These are phyloP conservation scores for Aspergillus pseudoviridinutans DNA, from an alignment of 2,329 filamentous ascomycete genomes.

Conservation along the genomic window DNA sequence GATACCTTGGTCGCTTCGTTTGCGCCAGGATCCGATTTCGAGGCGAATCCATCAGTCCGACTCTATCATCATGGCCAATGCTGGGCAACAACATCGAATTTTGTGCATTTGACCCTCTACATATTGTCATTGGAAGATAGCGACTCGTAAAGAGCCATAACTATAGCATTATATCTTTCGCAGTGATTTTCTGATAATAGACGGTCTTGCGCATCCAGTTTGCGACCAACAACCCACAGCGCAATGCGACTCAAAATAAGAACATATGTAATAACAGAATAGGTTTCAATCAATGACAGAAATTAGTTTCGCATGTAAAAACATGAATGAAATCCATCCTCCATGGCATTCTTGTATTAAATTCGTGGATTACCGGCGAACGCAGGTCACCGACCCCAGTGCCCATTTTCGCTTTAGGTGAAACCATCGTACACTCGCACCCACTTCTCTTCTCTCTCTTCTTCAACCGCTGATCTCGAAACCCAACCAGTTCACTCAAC, in stretches of 20 bases:
- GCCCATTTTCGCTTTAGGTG: constrained; percentile 36
- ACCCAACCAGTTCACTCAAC: constrained; percentile 9
- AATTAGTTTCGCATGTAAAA: neutral
- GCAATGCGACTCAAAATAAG: constrained; percentile 5
- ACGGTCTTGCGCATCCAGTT: constrained; percentile 3
- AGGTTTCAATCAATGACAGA: neutral
- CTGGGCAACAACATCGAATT: neutral
- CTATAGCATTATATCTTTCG: neutral
- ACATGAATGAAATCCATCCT: neutral
- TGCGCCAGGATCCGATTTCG: neutral
- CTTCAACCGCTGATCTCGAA: constrained; percentile 10
- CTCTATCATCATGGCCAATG: neutral
- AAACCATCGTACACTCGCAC: constrained; percentile 32
- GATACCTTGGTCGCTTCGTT: neutral
- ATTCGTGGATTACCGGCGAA: constrained; percentile 1
- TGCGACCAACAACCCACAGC: neutral
- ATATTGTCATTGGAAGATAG: neutral
- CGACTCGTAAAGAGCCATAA: neutral
- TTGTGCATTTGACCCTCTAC: neutral
- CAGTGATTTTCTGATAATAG: neutral
- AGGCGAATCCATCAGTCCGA: neutral
- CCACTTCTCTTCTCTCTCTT: constrained; percentile 12
- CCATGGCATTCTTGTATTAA: neutral
- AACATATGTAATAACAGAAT: neutral
- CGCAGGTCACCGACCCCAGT: constrained; percentile 15